A percentile compares a stretch with the other conserved stretches of the same genome.
Conservation (phyloP, 306 rosid species). For the Pterocarpus macrocarpus region DNA sequence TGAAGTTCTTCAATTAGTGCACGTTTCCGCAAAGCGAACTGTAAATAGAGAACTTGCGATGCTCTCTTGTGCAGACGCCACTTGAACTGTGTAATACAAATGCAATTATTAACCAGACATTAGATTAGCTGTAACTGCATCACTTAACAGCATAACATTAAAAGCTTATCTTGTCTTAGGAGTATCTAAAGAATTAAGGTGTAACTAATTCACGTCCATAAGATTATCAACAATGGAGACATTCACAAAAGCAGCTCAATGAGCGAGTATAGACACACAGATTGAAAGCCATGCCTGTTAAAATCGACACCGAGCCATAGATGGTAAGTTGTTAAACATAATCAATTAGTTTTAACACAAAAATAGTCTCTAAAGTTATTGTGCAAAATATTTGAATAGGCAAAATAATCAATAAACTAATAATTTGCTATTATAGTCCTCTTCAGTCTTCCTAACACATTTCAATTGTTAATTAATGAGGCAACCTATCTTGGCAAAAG, state of each 20-base stretch:
- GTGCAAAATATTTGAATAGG: constrained; percentile 24
- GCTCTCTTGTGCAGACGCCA: constrained; percentile 90
- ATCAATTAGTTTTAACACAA: neutral
- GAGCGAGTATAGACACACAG: neutral
- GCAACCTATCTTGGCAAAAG: neutral
- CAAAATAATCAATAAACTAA: constrained; percentile 10
- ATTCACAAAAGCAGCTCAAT: neutral
- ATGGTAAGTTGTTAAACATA: neutral
- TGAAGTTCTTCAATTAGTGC: constrained; percentile 79
- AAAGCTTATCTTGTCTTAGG: constrained; percentile 19
- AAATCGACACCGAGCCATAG: neutral
- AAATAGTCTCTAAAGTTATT: constrained; percentile 18
- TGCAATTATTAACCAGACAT: constrained; percentile 27
- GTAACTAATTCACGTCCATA: constrained; percentile 14
- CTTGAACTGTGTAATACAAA: constrained; percentile 69
- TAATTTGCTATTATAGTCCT: neutral
- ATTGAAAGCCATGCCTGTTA: neutral
- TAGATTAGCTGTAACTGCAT: constrained; percentile 39
- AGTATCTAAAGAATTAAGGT: neutral
- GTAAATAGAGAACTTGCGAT: constrained; percentile 88
- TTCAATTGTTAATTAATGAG: neutral
- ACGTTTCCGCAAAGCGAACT: constrained; percentile 89
- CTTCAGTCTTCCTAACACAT: neutral
- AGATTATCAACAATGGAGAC: neutral
- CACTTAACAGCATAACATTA: neutral